Base-by-base conservation (phyloP, 345 rosid species). In the Noccaea bulbosa region DNA sequence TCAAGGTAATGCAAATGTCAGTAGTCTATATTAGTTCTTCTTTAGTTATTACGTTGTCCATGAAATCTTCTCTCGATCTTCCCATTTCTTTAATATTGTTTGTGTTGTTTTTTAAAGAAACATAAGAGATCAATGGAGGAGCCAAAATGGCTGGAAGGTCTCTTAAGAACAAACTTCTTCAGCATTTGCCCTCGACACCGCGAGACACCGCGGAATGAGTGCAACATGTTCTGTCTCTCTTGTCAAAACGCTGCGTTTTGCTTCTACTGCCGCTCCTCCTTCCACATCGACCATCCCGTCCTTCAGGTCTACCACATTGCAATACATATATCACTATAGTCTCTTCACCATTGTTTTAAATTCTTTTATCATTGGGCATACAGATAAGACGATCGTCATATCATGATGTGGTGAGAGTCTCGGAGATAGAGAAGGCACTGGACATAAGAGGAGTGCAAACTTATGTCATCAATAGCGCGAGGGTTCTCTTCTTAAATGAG, bases 341-440 rank as follows among this genome's bases (percentile, higher is more conserved):
- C 72, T 44, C 44, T 37, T 56, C 62, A 38, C 46, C 63, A 38
- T 38, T 58, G 15, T 89, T 7, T 32, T 4, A 38, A 53, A 1
- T 53, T 48, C 4, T 16, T 14, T 35, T 54, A 8, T 34, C 60
- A 54, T 34, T 34, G 12, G 35, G 4, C 12, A 35, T 56, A 9
- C 33, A 92, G 98, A 87, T 92, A 76, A 81, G 98, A 80, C 70
- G 95, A 78, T 92, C 96, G 0, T 92, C 98, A 14, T 92, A 90
- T 66, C 98, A 90, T 60, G 90, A 92, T 79, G 98, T 90, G 32
- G 98, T 92, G 65, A 84, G 98, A 69, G 90, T 86, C 5, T 51
- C 87, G 11, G 98, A 92, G 83, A 88, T 92, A 63, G 91, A 90
- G 59, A 85, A 80, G 46, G 81, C 73, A 10, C 39, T 92, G 79